Base-by-base conservation (phyloP, 2,329 filamentous ascomycete species). In the Raffaelea ambrosiae region DNA sequence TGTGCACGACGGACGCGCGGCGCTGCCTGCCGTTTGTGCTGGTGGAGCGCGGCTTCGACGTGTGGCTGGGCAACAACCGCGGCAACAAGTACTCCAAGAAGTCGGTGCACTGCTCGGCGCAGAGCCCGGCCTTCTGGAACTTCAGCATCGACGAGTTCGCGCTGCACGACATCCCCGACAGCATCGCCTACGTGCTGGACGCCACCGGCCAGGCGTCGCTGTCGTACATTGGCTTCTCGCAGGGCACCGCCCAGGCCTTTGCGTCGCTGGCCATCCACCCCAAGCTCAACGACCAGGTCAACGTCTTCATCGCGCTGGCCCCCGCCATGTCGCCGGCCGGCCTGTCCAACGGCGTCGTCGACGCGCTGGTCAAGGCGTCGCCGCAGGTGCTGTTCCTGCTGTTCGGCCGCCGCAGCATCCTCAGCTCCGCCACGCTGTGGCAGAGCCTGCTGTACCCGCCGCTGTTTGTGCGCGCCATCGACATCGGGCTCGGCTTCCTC, bases 41-140 rank as follows among this genome's bases (percentile, higher is more conserved):
- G 40, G 88, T 95, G 0, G 88, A 96, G 59, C 78, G 79, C 59
- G 93, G 93, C 3, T 98, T 94, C 58, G 93, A 98, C 70, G 91
- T 97, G 54, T 98, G 93, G 88, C 74, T 98, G 53, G 93, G 93
- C 44, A 98, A 98, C 65, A 98, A 98, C 61, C 83, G 93, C 33
- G 93, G 93, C 44, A 98, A 98, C 75, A 98, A 98, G 63, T 98
- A 98, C 68, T 95, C 89, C 41, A 98, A 97, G 66, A 98, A 98
- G 68, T 90, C 83, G 3, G 79, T 90, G 45, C 76, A 83, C 50
- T 72, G 74, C 53, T 84, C 88, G 1, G 90, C 93, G 0, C 84
- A 80, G 1, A 84, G 86, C 3, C 70, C 76, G 35, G 74, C 79
- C 14, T 98, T 98, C 64, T 98, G 93, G 93, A 84, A 96, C 64